Base-by-base conservation (phyloP, 805 yeast genomes). In the Priceomyces castillae region DNA sequence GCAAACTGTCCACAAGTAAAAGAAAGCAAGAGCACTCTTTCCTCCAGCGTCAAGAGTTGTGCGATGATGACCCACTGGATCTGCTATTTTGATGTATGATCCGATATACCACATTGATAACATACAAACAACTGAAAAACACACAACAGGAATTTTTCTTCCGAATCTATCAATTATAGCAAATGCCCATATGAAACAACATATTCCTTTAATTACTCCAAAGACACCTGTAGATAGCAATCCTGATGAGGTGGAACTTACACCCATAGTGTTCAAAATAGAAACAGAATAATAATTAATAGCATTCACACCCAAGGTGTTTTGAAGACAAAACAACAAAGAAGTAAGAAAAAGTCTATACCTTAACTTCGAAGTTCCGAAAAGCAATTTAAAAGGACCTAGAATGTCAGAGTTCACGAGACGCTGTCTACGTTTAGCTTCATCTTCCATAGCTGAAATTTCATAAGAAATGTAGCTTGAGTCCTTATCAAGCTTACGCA, bases 251-350 rank as follows among this genome's bases (percentile, higher is more conserved):
- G 70, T 55, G 0, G 78, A 74, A 30, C 56, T 56, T 17, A 77
- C 67, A 12, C 82, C 82, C 45, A 77, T 63, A 3, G 77, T 65
- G 46, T 68, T 61, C 57, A 77, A 75, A 34, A 77, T 64, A 6
- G 71, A 65, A 16, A 79, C 80, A n/a, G 81, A 74, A 54, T 77
- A 78, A 53, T 78, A 78, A 35, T 70, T 74, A 40, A 76, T 64
- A 33, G 78, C 76, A 47, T 74, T 68, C 50, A 77, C 71, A 22
- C 80, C 80, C 44, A 67, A 67, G 16, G 74, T 67, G 49, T 72
- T 73, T 46, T 73, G 78, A 54, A 74, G 60, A 46, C 65, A 53
- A 49, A 71, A 71, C 25, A 68, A 49, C 3, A 69, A 57, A 0
- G 69, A 58, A 2, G 76, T 61, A 37, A 72, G 51, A 1, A 64